Conservation (phyloP, 495 filamentous ascomycete species). For the Hypoxylon fragiforme region DNA sequence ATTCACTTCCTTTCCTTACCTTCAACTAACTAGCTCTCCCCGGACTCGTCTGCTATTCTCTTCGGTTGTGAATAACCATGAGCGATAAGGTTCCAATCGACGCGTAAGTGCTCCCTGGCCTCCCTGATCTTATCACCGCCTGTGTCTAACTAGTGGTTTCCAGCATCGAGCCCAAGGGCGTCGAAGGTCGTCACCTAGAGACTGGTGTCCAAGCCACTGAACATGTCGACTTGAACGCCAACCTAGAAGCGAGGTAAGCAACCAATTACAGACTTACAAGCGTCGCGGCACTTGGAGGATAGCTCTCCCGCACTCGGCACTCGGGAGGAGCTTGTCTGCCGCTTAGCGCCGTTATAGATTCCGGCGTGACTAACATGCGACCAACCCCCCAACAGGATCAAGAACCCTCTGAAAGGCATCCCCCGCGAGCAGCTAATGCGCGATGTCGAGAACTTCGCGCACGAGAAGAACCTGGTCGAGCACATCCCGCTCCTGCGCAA, state of each 20-base stretch:
- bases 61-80: conserved; percentile 12
- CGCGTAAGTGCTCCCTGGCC: conserved; percentile 6
- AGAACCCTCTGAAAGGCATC: conserved; percentile 63
- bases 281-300: neutral
- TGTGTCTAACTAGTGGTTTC: conserved; percentile 11
- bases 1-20: neutral
- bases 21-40: neutral
- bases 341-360: neutral
- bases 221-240: conserved; percentile 50
- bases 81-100: conserved; percentile 19
- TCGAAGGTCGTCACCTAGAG: conserved; percentile 41
- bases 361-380: conserved; percentile 16
- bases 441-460: conserved; percentile 59
- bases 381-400: conserved; percentile 45
- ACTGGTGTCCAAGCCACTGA: conserved; percentile 36
- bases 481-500: conserved; percentile 56
- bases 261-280: neutral
- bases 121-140: neutral
- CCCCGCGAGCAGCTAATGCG: conserved; percentile 54
- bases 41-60: too few species aligned
- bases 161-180: conserved; percentile 39
- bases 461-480: conserved; percentile 53
- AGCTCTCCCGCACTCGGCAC: conserved; percentile 1
- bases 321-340: too few species aligned
- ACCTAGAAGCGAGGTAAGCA: conserved; percentile 51